Base-by-base conservation (phyloP, 192 early-diverging fungal species). In the Mycoemilia scoparia region DNA sequence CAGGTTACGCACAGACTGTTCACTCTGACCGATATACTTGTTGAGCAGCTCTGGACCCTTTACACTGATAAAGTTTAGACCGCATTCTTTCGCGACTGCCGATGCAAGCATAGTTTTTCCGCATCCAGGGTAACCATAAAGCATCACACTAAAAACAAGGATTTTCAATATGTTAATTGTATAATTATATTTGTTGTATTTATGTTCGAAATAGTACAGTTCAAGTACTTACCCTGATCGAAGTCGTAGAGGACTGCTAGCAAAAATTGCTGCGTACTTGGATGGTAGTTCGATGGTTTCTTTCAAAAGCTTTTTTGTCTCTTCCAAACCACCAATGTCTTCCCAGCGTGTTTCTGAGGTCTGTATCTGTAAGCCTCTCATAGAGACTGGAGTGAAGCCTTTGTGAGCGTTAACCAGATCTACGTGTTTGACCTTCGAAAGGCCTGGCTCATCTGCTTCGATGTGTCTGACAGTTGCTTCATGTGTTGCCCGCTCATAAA, bases 81-180 rank as follows among this genome's bases (percentile, higher is more conserved):
- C 91, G 40, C 88, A 98, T 51, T 98, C 87, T 35, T 87, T 81
- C 10, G 90, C 90, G 3, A 92, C 84, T 0, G 93, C 91, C 3
- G 82, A 84, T 1, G 93, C 90, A 11, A 98, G 55, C 45, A 98
- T 49, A 3, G 93, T 98, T 44, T 98, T 98, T 16, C 93, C 93
- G 58, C 93, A 98, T n/a, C 93, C 93, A 3, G 93, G 91, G 39
- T 79, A 93, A 4, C 93, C 93, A 60, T 90, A 98, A 10, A 98
- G 49, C 24, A 98, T 52, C 12, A 98, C 60, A 34, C 85, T n/a
- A n/a, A n/a, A n/a, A n/a, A n/a, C n/a, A n/a, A n/a, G n/a, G n/a
- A n/a, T n/a, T n/a, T 5, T 40, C 20, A 6, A 45, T 18, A 40
- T 18, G 15, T 23, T 15, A 43, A 12, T 54, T 5, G 10, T 4